Evolutionary conservation across 768 basidiomycete genomes (phyloP).

Genomic region (Termitomyces sp.): DNA sequence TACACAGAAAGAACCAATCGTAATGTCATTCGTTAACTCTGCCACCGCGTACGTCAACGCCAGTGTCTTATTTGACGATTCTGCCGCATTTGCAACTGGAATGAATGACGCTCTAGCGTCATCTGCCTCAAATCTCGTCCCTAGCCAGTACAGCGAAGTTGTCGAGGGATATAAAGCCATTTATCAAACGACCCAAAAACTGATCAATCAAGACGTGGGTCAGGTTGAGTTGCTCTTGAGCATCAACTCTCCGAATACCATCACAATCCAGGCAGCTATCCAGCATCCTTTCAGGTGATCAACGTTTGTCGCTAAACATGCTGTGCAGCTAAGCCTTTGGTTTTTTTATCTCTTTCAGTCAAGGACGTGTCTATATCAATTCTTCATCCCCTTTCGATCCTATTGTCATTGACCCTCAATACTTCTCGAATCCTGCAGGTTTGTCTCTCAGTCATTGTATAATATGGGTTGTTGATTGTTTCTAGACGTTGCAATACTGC

Average conservation of each 20-base stretch:
- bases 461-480: background rate
- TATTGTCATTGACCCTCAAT: slow-evolving; percentile 62
- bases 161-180: slow-evolving; percentile 48
- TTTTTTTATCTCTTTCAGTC: slow-evolving; percentile 20
- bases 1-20: slow-evolving; percentile 26
- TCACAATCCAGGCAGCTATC: slow-evolving; percentile 60
- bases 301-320: background rate
- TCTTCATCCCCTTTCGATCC: slow-evolving; percentile 53
- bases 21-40: slow-evolving; percentile 57
- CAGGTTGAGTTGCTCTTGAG: slow-evolving; percentile 53
- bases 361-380: slow-evolving; percentile 60
- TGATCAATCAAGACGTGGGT: slow-evolving; percentile 37
- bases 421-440: slow-evolving; percentile 54
- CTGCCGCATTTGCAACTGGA: slow-evolving; percentile 3
- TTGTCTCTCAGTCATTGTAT: background rate
- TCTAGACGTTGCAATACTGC: slow-evolving; percentile 40
- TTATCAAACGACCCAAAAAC: slow-evolving; percentile 37
- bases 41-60: slow-evolving; percentile 58
- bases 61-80: slow-evolving; percentile 35
- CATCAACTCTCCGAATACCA: slow-evolving; percentile 28
- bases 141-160: slow-evolving; percentile 9
- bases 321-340: background rate
- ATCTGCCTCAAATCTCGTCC: slow-evolving; percentile 7
- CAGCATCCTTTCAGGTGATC: slow-evolving; percentile 56
- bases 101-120: background rate